Evolutionary conservation across 768 basidiomycete genomes (phyloP), one percentile per base, ranked within the genome.

Genomic region (Suillus fuscotomentosus): DNA sequence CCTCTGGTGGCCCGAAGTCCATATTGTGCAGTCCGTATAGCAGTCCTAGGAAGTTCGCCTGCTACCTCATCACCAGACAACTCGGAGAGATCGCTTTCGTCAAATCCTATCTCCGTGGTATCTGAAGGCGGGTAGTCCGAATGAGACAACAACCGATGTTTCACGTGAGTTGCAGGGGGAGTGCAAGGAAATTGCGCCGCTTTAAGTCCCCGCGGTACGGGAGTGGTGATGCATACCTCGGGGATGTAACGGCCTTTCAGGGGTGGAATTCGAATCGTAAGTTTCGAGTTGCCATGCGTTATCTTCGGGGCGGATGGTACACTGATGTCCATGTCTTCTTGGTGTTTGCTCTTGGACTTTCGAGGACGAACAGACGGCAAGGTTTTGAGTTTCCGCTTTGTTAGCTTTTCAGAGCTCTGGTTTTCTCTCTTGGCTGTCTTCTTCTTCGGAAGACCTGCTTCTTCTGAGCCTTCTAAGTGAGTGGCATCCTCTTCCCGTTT

Each of bases 401-500:
- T 50, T 2, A 69, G 56, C 61, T 68, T 68, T 55, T 60, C 61
- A 24, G 69, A 39, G 13, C 38, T 69, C 50, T 36, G 63, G 27
- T 60, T 64, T 55, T 56, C 53, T 1, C 60, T 74, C 63, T 77
- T 75, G 42, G 67, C 61, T 51, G 56, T 75, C 57, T 66, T 62
- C 42, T 62, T 66, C 42, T 57, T 65, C 27, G 63, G 31, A 31
- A 63, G 41, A 36, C 43, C 39, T 14, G 62, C 27, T 43, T 45
- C 53, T 27, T 57, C 65, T 42, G 38, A 31, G 5, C n/a, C 69
- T 34, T 56, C 68, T 41, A 53, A 14, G 41, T 45, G 31, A 17
- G 20, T 17, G 22, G n/a, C 17, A n/a, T 84, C 84, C 67, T 84
- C 84, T 63, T 88, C 85, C 57, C 83, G 81, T 68, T 80, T 83